These are phyloP conservation scores for Penicillium brasilianum DNA, from an alignment of 2,329 filamentous ascomycete species.

Conservation along the genomic window DNA sequence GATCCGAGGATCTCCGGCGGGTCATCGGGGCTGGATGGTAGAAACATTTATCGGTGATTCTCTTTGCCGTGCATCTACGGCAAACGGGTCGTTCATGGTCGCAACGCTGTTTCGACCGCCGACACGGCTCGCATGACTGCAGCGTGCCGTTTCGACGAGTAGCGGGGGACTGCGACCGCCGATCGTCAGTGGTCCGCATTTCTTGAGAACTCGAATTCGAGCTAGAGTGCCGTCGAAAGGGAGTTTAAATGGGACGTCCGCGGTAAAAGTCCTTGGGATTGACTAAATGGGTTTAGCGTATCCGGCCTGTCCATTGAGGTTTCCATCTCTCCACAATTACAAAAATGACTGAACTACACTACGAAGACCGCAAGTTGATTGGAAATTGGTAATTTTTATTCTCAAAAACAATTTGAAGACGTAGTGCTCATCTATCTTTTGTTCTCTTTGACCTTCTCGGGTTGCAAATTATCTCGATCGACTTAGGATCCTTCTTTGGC, in stretches of 20 bases:
- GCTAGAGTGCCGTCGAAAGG: neutral
- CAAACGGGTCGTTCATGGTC: constrained; percentile 44
- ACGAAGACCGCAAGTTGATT: neutral
- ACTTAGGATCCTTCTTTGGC: no score
- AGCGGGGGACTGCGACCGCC: constrained; percentile 31
- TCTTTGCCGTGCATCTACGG: constrained; percentile 38
- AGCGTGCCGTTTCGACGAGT: constrained; percentile 44
- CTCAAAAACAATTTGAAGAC: no score
- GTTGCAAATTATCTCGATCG: no score
- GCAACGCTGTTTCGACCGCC: constrained; percentile 45
- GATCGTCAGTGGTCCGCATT: constrained; percentile 27
- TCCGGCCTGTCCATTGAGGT: neutral
- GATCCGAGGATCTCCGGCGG: constrained; percentile 28
- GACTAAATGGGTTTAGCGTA: constrained; percentile 8
- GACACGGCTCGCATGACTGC: constrained; percentile 47
- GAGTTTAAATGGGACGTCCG: neutral
- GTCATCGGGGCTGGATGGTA: constrained; percentile 49
- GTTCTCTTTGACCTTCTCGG: no score
- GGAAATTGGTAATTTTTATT: neutral
- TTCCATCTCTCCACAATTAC: neutral
- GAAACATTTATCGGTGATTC: constrained; percentile 39
- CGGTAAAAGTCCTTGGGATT: neutral
- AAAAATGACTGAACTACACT: neutral
- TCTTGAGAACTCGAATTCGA: neutral
- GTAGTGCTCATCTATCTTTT: no score